Evolutionary conservation across 2,329 filamentous ascomycete genomes (phyloP), one percentile per base, ranked within the genome.

Genomic region (Claviceps paspali): DNA sequence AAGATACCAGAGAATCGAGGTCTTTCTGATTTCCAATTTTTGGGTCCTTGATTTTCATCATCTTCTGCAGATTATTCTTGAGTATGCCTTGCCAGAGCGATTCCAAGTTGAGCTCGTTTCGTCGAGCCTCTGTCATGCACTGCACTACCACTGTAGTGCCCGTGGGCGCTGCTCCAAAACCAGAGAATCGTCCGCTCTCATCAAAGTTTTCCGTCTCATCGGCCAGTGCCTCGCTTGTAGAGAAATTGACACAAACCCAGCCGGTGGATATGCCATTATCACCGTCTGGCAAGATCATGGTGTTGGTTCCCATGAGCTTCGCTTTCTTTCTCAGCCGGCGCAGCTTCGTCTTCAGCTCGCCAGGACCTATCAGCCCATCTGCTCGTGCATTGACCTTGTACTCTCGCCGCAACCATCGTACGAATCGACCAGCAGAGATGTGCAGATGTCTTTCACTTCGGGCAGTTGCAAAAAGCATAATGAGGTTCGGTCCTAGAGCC

Each of bases 161-260:
- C 0, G 49, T 53, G 24, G 59, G 53, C 4, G 62, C 50, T 1
- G 63, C 53, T 2, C 85, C 83, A 51, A 95, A 95, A 0, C 88
- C 88, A 24, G 85, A 77, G 40, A 87, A 75, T 7, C 70, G 65
- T 11, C 74, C 67, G 10, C 61, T 58, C 12, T 63, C 60, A 15
- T 67, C 63, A 27, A 67, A 52, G 19, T 63, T 57, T 9, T 59
- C 53, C 11, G 59, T 52, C 43, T 73, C 66, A 7, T 54, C 51
- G 12, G 54, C 49, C n/a, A 67, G 63, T 17, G 71, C 69, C 30
- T 79, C 73, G 1, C 85, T 68, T 12, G 72, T 73, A 4, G 83
- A 84, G 8, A 91, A 71, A 53, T 94, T 92, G 42, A 96, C 82
- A 57, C 91, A 98, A 15, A 98, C 81, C 91, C 91, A 98, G 8